phyloP scores from a whole-genome alignment of 176 grass and related monocot species.

The Coix lacrymajobi region DNA sequence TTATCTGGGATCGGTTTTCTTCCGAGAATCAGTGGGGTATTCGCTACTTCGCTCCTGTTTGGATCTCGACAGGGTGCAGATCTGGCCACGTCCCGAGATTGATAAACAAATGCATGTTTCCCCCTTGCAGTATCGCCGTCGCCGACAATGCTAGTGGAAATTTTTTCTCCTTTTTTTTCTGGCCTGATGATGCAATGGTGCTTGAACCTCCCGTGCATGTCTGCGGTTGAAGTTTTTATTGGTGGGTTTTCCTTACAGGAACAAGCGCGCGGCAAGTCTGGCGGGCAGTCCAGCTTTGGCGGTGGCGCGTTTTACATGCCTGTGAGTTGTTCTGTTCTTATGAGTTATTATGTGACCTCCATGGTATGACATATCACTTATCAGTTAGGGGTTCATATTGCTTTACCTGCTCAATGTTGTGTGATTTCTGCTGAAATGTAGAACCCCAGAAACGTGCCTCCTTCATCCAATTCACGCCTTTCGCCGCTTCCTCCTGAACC shows the following conservation, averaged over 20 bases:
- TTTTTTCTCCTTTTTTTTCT: background rate
- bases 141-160: background rate
- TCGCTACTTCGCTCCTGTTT: background rate
- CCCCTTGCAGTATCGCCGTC: background rate
- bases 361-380: background rate
- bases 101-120: background rate
- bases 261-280: slow-evolving; percentile 39
- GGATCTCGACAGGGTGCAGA: slow-evolving; percentile 27
- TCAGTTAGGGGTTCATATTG: background rate
- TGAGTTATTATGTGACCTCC: background rate
- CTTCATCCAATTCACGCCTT: slow-evolving; percentile 73
- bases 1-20: background rate
- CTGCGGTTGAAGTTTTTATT: background rate
- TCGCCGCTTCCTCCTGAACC: slow-evolving; percentile 86
- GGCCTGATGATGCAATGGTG: background rate
- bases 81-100: background rate
- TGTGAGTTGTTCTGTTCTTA: slow-evolving; percentile 21
- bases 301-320: slow-evolving; percentile 59
- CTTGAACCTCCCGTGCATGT: background rate
- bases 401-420: background rate
- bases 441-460: slow-evolving; percentile 64
- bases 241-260: slow-evolving; percentile 26
- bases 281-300: slow-evolving; percentile 55
- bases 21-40: background rate
- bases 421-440: slow-evolving; percentile 24